Percentiles rank a stretch among this genome's conserved stretches.
These are phyloP conservation scores for Balakata baccata DNA, from an alignment of 345 rosid genomes.

Conservation along the genomic window DNA sequence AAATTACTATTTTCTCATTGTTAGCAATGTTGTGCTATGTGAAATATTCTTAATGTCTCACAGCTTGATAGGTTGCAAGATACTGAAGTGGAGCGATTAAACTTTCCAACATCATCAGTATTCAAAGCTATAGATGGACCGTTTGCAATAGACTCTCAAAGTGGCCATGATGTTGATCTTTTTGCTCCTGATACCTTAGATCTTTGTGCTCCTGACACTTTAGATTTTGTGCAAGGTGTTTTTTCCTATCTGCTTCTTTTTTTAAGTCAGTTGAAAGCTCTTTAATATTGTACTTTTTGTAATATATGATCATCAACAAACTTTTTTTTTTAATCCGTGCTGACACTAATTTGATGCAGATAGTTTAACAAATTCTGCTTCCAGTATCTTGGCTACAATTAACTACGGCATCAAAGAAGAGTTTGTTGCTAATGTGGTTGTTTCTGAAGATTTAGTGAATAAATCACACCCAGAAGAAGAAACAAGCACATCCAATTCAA, in stretches of 20 bases:
- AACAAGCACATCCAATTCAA: constrained; percentile 38
- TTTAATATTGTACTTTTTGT: constrained; percentile 11
- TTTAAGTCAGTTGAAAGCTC: constrained; percentile 8
- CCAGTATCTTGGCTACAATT: constrained; percentile 18
- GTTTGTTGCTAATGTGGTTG: constrained; percentile 24
- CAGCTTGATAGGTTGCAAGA: constrained; percentile 60
- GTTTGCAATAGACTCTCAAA: constrained; percentile 29
- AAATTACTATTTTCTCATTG: not conserved
- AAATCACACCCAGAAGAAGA: constrained; percentile 47
- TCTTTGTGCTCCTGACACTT: constrained; percentile 61
- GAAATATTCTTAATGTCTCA: constrained; percentile 39
- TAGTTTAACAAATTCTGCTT: constrained; percentile 33
- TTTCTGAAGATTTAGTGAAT: constrained; percentile 35
- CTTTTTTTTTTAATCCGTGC: constrained; percentile 12
- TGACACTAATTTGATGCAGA: constrained; percentile 37
- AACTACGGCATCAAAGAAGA: constrained; percentile 31
- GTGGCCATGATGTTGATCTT: constrained; percentile 32
- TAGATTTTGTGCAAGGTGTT: constrained; percentile 59
- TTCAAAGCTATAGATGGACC: constrained; percentile 29
- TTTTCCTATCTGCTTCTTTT: constrained; percentile 12
- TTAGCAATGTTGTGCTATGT: constrained; percentile 17
- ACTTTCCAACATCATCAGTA: constrained; percentile 22
- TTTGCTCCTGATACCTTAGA: constrained; percentile 24
- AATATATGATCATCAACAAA: constrained; percentile 15
- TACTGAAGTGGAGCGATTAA: constrained; percentile 22